Conservation (phyloP, 2,329 filamentous ascomycete species). For the Penicillium rolfsii region DNA sequence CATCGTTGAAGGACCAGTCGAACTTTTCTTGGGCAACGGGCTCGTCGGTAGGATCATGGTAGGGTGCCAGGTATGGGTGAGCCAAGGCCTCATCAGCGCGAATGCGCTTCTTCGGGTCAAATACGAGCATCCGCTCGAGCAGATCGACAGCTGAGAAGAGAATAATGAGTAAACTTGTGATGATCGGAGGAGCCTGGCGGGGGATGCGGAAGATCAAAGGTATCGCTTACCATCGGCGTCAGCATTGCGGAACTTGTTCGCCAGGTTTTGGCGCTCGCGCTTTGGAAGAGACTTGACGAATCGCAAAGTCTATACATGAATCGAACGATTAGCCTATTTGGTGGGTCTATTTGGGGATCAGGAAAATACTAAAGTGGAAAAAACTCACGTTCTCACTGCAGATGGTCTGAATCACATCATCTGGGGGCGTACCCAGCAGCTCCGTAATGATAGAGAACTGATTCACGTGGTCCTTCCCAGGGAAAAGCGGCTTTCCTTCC, state of each 20-base stretch:
- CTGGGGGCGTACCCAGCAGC: slow-evolving; percentile 89
- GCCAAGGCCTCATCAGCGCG: slow-evolving; percentile 82
- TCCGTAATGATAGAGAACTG: slow-evolving; percentile 99
- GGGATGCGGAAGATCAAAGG: neutral
- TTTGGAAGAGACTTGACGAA: slow-evolving; percentile 98
- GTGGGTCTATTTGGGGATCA: neutral
- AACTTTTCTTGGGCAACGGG: slow-evolving; percentile 96
- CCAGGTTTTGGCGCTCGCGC: slow-evolving; percentile 84
- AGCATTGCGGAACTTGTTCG: slow-evolving; percentile 92
- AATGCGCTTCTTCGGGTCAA: slow-evolving; percentile 95
- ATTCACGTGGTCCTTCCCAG: slow-evolving; percentile 98
- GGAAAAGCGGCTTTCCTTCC: slow-evolving; percentile 96
- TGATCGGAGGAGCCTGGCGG: neutral
- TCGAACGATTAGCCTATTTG: slow-evolving; percentile 30
- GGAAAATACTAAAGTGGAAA: neutral
- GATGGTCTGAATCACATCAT: slow-evolving; percentile 98
- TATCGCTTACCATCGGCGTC: slow-evolving; percentile 72
- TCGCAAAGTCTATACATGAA: slow-evolving; percentile 71
- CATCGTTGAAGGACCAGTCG: slow-evolving; percentile 99
- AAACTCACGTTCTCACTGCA: slow-evolving; percentile 88
- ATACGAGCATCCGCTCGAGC: slow-evolving; percentile 95
- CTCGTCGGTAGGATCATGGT: slow-evolving; percentile 97
- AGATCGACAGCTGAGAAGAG: slow-evolving; percentile 75
- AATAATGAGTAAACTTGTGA: slow-evolving; percentile 17
- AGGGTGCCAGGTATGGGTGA: slow-evolving; percentile 92